Evolutionary conservation across 192 early-diverging fungal species (phyloP).

Genomic region (Thamnidium elegans): DNA sequence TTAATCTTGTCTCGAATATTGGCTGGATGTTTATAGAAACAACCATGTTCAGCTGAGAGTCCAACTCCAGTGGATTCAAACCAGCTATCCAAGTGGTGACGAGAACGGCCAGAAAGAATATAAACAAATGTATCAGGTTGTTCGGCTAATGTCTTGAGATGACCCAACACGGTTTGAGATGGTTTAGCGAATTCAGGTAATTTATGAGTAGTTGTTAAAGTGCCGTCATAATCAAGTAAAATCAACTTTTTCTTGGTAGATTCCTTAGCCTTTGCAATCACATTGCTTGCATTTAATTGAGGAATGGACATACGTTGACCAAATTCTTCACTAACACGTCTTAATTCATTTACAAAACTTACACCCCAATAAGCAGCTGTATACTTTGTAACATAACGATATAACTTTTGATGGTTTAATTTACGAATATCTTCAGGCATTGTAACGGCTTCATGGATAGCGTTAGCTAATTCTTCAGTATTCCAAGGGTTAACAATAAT

Average conservation of each 20-base stretch:
- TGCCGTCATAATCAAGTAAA: conserved; percentile 97
- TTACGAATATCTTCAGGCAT: conserved; percentile 83
- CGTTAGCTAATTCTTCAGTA: conserved; percentile 90
- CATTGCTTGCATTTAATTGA: conserved; percentile 50
- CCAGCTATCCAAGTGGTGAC: conserved; percentile 89
- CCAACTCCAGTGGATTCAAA: conserved; percentile 86
- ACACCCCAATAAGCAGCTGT: conserved; percentile 97
- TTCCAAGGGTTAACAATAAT: conserved; percentile 99
- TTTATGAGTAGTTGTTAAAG: conserved; percentile 79
- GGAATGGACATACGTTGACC: conserved; percentile 61
- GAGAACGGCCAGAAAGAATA: conserved; percentile 89
- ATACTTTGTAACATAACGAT: conserved; percentile 93
- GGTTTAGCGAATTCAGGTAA: conserved; percentile 94
- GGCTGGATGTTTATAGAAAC: conserved; percentile 93
- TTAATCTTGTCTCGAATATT: conserved; percentile 56
- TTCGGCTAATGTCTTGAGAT: conserved; percentile 66
- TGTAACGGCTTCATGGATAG: conserved; percentile 86
- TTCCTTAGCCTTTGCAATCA: conserved; percentile 50
- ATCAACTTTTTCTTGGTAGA: conserved; percentile 75
- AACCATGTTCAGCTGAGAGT: conserved; percentile 95
- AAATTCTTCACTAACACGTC: conserved; percentile 65
- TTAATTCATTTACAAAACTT: conserved; percentile 89
- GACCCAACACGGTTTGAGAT: conserved; percentile 64
- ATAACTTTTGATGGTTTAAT: conserved; percentile 87
- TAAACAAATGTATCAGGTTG: conserved; percentile 91